Evolutionary conservation across 805 yeast species (phyloP), one percentile per base, ranked within the genome.

Genomic region (Priceomyces fermenticarens): DNA sequence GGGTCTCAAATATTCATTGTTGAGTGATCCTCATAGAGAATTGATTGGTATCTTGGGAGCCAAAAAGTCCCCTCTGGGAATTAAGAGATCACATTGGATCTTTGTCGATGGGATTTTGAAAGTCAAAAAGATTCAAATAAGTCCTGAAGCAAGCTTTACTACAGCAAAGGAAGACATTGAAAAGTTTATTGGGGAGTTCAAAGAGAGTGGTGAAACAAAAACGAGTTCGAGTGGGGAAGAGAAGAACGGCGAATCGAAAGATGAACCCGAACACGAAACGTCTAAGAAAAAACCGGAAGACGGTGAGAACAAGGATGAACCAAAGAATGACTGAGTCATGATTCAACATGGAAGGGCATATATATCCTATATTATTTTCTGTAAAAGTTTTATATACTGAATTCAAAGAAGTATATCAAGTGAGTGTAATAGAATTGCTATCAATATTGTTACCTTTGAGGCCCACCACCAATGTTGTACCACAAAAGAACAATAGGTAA

Each of bases 391-490:
- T 16, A 20, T n/a, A 13, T 15, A 26, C 29, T 38, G 36, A 38
- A 32, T 32, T 27, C 12, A 20, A 4, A 20, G 8, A 20, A 12
- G 32, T 38, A 20, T 32, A 32, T 32, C 41, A 4, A 51, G 14
- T 3, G 72, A 65, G 34, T 59, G 59, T 20, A 65, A 28, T 11
- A 69, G 49, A 13, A 68, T 42, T 11, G 65, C 45, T 25, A 75
- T 51, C n/a, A 60, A 47, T 7, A 60, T 38, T 14, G 57, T 39
- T 1, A 82, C 73, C 53, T 86, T 82, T 2, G 95, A 75, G 6
- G 77, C 86, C 99, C 99, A 93, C 99, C 99, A 93, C 39, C 85
- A 79, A 58, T 90, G 97, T 64, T 90, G 97, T 9, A 88, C 78
- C 2, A 77, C 75, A 60, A 91, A 91, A 11, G 89, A 83, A 65